Evolutionary conservation across 192 early-diverging fungal genomes (phyloP), one percentile per base, ranked within the genome.

Genomic region (Coemansia sp.): DNA sequence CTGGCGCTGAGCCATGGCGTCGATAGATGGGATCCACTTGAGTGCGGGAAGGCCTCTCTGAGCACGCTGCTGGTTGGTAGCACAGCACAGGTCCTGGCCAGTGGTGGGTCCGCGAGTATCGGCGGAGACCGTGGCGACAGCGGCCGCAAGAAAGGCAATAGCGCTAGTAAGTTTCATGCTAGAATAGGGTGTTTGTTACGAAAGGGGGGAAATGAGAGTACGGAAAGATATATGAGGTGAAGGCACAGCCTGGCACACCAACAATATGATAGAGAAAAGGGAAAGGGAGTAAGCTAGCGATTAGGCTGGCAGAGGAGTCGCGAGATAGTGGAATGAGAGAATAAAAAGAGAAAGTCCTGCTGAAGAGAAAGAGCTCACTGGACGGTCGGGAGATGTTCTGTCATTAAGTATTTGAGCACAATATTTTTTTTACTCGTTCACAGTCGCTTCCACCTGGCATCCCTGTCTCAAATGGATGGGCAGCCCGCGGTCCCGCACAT

Each of bases 31-130:
- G 12, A 31, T 1, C 82, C 82, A 84, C 71, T 74, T 69, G 60
- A 71, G 69, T n/a, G 72, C 36, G 1, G 52, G 33, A 11, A 77
- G 65, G 0, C 75, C 75, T 0, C 20, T 24, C 20, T 38, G 3
- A 1, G 68, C 70, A 11, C 83, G 83, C 60, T 68, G 51, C 11
- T n/a, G 33, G 68, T 85, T 85, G 75, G 78, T 57, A 10, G 78
- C 78, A 22, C 83, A 85, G 78, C 83, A 85, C 22, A 80, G 66
- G 57, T 85, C 66, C 71, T 77, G 70, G 11, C 75, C 74, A 2
- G 55, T 20, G 12, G 77, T 76, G 31, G 60, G 76, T 7, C 68
- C 73, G 12, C 46, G 54, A 38, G 51, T 55, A 41, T 65, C 70
- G 11, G 79, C 79, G 0, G 66, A 64, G 22, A 60, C 47, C 20